phyloP scores from a whole-genome alignment of 2,329 filamentous ascomycete genomes.

The Cytospora paraplurivora region DNA sequence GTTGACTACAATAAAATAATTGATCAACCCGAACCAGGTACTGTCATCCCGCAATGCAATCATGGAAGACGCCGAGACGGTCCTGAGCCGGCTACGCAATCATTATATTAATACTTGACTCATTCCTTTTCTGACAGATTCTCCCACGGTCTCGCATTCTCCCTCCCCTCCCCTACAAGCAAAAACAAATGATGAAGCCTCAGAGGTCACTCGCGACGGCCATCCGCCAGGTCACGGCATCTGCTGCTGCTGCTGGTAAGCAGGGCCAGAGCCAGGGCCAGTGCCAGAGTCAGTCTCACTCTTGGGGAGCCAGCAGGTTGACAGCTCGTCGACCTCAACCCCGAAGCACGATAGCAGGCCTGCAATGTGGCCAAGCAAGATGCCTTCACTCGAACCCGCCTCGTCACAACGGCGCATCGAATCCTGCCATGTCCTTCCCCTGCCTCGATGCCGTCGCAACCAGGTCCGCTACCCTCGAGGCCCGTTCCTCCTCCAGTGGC shows the following conservation, averaged over 20 bases:
- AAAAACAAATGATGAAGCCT: conserved; percentile 30
- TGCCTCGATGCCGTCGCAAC: conserved; percentile 84
- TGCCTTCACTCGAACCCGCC: conserved; percentile 32
- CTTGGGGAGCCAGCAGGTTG: not conserved
- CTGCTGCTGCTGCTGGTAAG: not conserved
- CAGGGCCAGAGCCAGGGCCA: not conserved
- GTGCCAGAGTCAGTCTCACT: not conserved
- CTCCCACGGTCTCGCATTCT: too few species aligned
- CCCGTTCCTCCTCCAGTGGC: conserved; percentile 67
- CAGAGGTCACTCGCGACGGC: conserved; percentile 29
- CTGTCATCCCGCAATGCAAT: not conserved
- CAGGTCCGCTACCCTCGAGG: conserved; percentile 72
- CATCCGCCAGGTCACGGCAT: conserved; percentile 26
- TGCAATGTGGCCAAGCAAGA: not conserved
- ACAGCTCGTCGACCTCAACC: not conserved
- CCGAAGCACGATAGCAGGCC: not conserved
- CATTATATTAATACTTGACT: not conserved
- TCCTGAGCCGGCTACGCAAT: not conserved
- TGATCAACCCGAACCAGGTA: conserved; percentile 5
- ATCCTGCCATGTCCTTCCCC: conserved; percentile 85
- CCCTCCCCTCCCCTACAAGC: not conserved
- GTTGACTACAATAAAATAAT: too few species aligned
- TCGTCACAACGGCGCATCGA: conserved; percentile 56
- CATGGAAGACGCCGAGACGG: not conserved
- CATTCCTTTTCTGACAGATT: not conserved